These are phyloP conservation scores for Phytophthora litchii DNA, from an alignment of 352 stramenopile species.

Conservation along the genomic window DNA sequence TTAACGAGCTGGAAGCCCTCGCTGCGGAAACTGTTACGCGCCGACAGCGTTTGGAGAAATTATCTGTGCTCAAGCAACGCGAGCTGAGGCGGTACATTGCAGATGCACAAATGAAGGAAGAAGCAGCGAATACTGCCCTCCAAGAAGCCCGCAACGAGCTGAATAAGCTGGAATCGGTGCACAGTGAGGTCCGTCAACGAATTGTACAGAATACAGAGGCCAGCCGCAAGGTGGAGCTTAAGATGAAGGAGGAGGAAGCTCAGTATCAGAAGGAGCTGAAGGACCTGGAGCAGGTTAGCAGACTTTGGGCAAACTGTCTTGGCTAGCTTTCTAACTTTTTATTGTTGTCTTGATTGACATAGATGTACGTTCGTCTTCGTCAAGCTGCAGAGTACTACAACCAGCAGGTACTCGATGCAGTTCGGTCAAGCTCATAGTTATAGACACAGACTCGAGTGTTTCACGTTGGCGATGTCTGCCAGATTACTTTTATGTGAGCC, in stretches of 20 bases:
- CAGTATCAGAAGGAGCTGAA: slow-evolving; percentile 70
- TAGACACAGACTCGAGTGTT: neutral
- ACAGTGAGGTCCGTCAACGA: slow-evolving; percentile 55
- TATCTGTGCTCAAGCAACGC: slow-evolving; percentile 71
- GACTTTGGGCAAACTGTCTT: neutral
- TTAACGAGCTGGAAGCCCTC: slow-evolving; percentile 54
- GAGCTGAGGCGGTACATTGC: slow-evolving; percentile 70
- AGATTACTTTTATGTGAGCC: slow-evolving; percentile 3
- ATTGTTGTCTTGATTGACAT: slow-evolving; percentile 5
- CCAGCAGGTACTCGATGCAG: slow-evolving; percentile 56
- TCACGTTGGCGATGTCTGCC: neutral
- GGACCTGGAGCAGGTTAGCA: slow-evolving; percentile 59
- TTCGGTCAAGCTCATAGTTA: slow-evolving; percentile 38
- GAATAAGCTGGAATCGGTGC: slow-evolving; percentile 51
- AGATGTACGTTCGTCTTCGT: slow-evolving; percentile 78
- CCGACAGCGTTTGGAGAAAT: slow-evolving; percentile 74
- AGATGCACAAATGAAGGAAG: slow-evolving; percentile 69
- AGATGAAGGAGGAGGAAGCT: slow-evolving; percentile 68
- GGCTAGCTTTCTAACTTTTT: slow-evolving; percentile 6
- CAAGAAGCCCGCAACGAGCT: slow-evolving; percentile 60
- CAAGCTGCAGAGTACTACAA: slow-evolving; percentile 76
- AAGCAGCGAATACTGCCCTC: slow-evolving; percentile 63
- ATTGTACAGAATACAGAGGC: slow-evolving; percentile 58
- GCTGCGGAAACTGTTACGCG: slow-evolving; percentile 63
- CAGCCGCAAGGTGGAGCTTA: slow-evolving; percentile 65